Evolutionary conservation across 306 rosid genomes (phyloP), one percentile per base, ranked within the genome.

Genomic region (Acacia acuminata): DNA sequence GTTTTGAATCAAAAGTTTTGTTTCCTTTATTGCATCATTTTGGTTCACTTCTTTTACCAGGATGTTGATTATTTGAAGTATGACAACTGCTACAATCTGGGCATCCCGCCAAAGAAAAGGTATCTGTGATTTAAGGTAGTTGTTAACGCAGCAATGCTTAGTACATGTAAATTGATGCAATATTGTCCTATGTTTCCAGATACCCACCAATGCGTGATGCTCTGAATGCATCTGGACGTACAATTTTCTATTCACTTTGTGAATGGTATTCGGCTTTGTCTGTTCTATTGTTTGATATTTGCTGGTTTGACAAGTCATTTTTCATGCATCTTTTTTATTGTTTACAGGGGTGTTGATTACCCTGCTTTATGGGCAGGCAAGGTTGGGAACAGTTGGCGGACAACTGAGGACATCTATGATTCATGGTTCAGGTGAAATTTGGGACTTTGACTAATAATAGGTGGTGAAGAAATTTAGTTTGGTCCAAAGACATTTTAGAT

Each of bases 141-240:
- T 66, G 73, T 47, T 27, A 71, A 75, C 58, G 25, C 47, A 58
- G 76, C 45, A 60, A 56, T 2, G 47, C 50, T 82, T 53, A 19
- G 79, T 81, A 68, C 73, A 66, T 75, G 42, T 77, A 38, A 72
- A 63, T 79, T 87, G 82, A 88, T 79, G 67, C 77, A 79, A 84
- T 69, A 61, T 75, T 79, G 77, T 79, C 82, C 69, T 24, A 47
- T 86, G 74, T 58, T 82, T 90, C 82, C 94, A 96, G 99, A 75
- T 96, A 87, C 86, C 98, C 99, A 55, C 98, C 97, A 42, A 96
- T 96, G 99, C 93, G 97, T n/a, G 91, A 92, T 78, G 98, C 99
- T 73, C 88, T 96, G 71, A 92, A 90, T 78, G 82, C 81, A 38
- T 90, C 96, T 56, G 93, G 94, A 60, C 91, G 77, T 38, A 67